These are phyloP conservation scores for Cicer cuneatum DNA, from an alignment of 306 rosid genomes.

Conservation along the genomic window DNA sequence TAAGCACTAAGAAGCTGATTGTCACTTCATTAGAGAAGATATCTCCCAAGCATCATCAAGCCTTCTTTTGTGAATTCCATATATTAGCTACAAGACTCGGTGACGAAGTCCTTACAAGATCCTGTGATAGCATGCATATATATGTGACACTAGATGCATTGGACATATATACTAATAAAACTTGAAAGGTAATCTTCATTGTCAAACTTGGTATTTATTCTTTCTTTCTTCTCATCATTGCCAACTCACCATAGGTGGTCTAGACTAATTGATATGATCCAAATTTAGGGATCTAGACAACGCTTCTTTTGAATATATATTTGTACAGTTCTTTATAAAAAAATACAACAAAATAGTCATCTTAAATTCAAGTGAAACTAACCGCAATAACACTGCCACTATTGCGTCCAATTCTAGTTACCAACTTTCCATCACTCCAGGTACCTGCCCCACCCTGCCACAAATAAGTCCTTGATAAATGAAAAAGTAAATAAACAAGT, in stretches of 20 bases:
- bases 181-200: too few species aligned
- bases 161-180: too few species aligned
- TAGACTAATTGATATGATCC: background rate
- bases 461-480: conserved; percentile 82
- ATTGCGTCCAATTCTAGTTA: conserved; percentile 94
- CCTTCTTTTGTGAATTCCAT: too few species aligned
- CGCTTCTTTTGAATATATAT: background rate
- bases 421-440: conserved; percentile 98
- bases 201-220: too few species aligned
- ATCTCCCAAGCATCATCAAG: too few species aligned
- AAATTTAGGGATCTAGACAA: background rate
- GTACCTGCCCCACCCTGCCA: conserved; percentile 99
- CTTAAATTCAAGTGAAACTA: conserved; percentile 41
- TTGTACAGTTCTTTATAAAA: background rate
- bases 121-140: too few species aligned
- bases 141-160: too few species aligned
- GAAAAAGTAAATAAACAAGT: conserved; percentile 46
- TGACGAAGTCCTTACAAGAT: too few species aligned
- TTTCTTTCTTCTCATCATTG: too few species aligned
- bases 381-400: conserved; percentile 91
- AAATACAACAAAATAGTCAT: background rate
- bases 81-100: too few species aligned
- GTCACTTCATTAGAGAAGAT: too few species aligned
- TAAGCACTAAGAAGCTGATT: too few species aligned
- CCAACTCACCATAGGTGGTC: background rate